Base-by-base conservation (phyloP, 2,329 filamentous ascomycete species). In the Pyrenophora graminea region DNA sequence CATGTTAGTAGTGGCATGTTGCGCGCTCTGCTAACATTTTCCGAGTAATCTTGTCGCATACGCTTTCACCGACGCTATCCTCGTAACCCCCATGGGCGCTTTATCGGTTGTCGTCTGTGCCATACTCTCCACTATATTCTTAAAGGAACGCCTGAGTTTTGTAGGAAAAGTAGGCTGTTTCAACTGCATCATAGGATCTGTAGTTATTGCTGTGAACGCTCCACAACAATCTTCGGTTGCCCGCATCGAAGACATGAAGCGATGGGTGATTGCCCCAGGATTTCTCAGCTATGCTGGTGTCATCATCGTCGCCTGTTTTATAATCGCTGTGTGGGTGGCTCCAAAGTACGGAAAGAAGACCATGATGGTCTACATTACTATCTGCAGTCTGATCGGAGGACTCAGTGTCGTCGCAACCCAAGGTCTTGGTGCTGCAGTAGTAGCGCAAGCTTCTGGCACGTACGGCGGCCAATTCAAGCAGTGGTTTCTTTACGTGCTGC, bases 151-250 rank as follows among this genome's bases (percentile, higher is more conserved):
- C 12, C 79, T 99, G 60, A 97, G 91, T 74, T 90, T 97, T 76
- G 90, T 99, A 1, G 94, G 94, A 57, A 97, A 97, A 73, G 89
- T 97, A 31, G 90, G 91, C 15, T 97, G 94, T 74, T 96, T 97
- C 74, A 85, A 94, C 50, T 97, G 94, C 71, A 94, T 99, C 59
- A 79, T 97, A 44, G 94, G 94, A 31, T 93, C 91, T 3, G 86
- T 97, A 48, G 85, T 97, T 67, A 97, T 99, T 68, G 91, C 93
- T 46, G 83, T 97, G 78, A 97, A 97, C 74, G 94, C 91, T 2
- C 94, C 94, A 0, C 78, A 86, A 63, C 86, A 94, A 70, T 92
- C 90, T 1, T 90, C 93, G 0, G 93, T 96, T 2, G 81, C 84
- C 23, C 86, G 88, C 58, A 97, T 97, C 57, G 88, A 97, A 77